Percentiles rank a stretch among this genome's conserved stretches.
Evolutionary conservation across 768 basidiomycete genomes (phyloP).

Genomic region (Russula vinacea): DNA sequence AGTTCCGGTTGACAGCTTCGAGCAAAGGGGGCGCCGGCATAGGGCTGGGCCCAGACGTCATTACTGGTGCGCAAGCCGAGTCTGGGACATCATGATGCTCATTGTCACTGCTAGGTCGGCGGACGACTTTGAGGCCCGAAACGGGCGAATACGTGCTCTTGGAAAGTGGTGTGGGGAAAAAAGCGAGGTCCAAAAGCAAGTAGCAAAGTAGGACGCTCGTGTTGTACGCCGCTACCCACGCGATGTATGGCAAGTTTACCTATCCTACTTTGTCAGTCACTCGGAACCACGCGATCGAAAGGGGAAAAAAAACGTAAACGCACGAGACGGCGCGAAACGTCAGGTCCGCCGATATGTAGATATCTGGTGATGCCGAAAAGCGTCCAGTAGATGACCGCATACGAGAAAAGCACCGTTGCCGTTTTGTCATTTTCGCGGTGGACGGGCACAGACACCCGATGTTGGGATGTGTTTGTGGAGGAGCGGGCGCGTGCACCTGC

Average conservation of each 20-base stretch:
- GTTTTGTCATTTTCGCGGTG: constrained; percentile 69
- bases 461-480: not conserved
- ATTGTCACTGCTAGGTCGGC: not conserved
- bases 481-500: constrained; percentile 27
- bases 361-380: constrained; percentile 43
- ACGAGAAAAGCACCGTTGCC: constrained; percentile 71
- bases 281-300: not conserved
- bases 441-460: constrained; percentile 22
- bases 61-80: constrained; percentile 10
- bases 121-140: constrained; percentile 38
- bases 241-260: constrained; percentile 86
- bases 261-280: constrained; percentile 34
- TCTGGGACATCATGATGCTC: not conserved
- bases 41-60: constrained; percentile 33
- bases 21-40: constrained; percentile 52
- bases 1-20: constrained; percentile 80
- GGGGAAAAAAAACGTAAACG: constrained; percentile 34
- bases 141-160: constrained; percentile 38
- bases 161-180: constrained; percentile 50
- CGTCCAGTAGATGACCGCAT: constrained; percentile 76
- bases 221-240: constrained; percentile 90
- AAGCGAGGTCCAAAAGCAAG: constrained; percentile 67
- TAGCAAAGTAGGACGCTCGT: constrained; percentile 80
- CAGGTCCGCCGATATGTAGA: constrained; percentile 36
- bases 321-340: constrained; percentile 62